Evolutionary conservation across 1,139 yeast genomes (phyloP), one percentile per base, ranked within the genome.

Genomic region (Kodamaea plutei): DNA sequence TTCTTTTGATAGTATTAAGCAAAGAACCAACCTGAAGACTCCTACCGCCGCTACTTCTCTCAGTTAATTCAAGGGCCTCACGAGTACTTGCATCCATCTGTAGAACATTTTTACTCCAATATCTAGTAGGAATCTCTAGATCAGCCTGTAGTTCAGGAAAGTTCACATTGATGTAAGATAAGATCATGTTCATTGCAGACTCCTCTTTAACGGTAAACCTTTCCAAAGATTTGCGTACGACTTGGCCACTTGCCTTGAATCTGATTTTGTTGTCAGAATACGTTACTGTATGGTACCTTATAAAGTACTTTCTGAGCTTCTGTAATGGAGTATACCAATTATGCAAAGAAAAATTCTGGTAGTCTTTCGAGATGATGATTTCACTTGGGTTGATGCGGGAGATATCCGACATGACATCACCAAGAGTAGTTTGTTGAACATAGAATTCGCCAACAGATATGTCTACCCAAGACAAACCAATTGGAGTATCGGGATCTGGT

Each of bases 401-500:
- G 2, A 84, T 53, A 37, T 79, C 84, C 4, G 83, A 66, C 36
- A 71, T 60, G 4, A 84, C 50, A n/a, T 72, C 72, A 4, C 60
- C 64, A 13, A 74, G 47, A 0, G 73, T 69, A 0, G 88, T 76
- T 26, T 74, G 75, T 45, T 84, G 84, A 3, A 79, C 79, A 45
- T 67, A 76, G 29, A 87, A 74, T 21, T 77, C 80, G 0, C 97
- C 97, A 1, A 91, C 76, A 0, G 94, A 82, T 1, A 91, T 64
- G 54, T 91, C 97, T 21, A 83, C 73, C 98, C 98, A 91, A 12
- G 91, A 74, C 4, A 91, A 50, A 0, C 96, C 96, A 3, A 88
- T 54, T 36, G 68, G 55, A 44, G 69, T 45, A 29, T 67, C 70
- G 0, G 67, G 61, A 40, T 73, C 76, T 1, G 73, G 63, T n/a